Evolutionary conservation across 139 green algal genomes (phyloP).

Genomic region (Edaphochlamys debaryana): DNA sequence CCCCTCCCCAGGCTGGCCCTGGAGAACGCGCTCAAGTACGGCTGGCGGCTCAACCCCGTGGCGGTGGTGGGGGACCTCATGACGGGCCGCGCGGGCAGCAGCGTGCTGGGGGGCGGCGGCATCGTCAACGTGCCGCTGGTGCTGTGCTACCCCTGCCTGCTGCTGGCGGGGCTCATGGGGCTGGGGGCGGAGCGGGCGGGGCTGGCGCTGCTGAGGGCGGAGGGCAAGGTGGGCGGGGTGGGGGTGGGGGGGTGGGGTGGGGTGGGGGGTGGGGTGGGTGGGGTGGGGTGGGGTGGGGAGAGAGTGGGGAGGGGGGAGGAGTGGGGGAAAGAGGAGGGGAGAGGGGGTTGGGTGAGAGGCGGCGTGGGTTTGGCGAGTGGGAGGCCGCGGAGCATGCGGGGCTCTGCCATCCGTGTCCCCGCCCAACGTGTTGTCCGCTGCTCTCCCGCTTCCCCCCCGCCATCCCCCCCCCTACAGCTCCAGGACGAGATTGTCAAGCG

Average conservation of each 20-base stretch:
- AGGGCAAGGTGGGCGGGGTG: constrained; percentile 13
- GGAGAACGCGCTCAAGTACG: constrained; percentile 92
- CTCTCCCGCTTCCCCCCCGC: too few species aligned
- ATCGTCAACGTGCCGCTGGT: constrained; percentile 44
- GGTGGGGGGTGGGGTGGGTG: neutral
- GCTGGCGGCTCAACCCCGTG: constrained; percentile 76
- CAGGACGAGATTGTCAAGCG: too few species aligned
- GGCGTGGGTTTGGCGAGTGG: too few species aligned
- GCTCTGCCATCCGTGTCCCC: too few species aligned
- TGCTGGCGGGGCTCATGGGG: constrained; percentile 31
- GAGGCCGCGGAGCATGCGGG: too few species aligned
- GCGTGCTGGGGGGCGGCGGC: neutral
- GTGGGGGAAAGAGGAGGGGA: too few species aligned
- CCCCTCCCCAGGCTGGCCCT: constrained; percentile 71
- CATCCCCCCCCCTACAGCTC: too few species aligned
- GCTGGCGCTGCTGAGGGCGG: constrained; percentile 17
- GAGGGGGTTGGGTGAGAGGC: neutral
- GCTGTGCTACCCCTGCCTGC: constrained; percentile 54
- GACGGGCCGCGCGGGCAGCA: neutral
- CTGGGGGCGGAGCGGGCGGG: constrained; percentile 45
- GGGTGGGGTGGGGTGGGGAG: neutral
- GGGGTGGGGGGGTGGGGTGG: neutral
- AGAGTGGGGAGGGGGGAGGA: neutral
- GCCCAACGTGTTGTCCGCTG: too few species aligned
- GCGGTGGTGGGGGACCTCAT: constrained; percentile 8